Conservation (phyloP, 2,329 filamentous ascomycete species). For the Cordyceps sp. region DNA sequence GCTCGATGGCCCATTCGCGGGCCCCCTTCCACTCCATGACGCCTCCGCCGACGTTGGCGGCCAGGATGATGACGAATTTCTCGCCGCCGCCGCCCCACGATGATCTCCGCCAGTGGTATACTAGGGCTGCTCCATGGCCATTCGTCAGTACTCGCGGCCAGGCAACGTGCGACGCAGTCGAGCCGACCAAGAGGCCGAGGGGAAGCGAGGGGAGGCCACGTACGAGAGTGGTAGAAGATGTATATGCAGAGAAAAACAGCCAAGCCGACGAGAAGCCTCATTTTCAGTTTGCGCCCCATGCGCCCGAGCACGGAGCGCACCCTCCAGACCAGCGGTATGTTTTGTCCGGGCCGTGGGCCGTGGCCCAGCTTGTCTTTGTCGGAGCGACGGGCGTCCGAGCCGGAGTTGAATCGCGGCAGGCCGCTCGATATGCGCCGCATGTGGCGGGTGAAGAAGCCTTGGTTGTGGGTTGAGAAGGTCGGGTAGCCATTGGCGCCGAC, state of each 20-base stretch:
- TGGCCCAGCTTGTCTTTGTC: conserved; percentile 65
- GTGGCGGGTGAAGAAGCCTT: conserved; percentile 76
- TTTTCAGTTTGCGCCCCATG: conserved; percentile 48
- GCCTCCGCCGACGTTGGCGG: conserved; percentile 85
- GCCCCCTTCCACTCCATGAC: conserved; percentile 99
- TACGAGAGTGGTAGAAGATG: conserved; percentile 59
- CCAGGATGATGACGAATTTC: conserved; percentile 86
- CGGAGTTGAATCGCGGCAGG: conserved; percentile 53
- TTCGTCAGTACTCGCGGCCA: neutral
- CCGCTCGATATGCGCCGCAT: conserved; percentile 67
- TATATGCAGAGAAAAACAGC: conserved; percentile 43
- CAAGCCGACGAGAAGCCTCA: conserved; percentile 42
- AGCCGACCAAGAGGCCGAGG: neutral
- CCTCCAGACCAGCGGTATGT: conserved; percentile 28
- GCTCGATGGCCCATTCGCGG: conserved; percentile 93
- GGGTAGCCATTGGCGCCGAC: conserved; percentile 59
- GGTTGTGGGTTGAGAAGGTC: conserved; percentile 64
- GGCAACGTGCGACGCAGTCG: too few species aligned
- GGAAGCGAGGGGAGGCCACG: conserved; percentile 19
- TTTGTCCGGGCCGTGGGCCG: conserved; percentile 29
- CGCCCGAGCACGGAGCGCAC: conserved; percentile 27
- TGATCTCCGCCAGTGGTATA: conserved; percentile 53
- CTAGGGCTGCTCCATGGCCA: conserved; percentile 22
- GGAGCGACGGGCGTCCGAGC: conserved; percentile 33
- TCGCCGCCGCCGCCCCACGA: conserved; percentile 64